Evolutionary conservation across 148 eudicot genomes (phyloP).

Genomic region (Beta vulgaris): DNA sequence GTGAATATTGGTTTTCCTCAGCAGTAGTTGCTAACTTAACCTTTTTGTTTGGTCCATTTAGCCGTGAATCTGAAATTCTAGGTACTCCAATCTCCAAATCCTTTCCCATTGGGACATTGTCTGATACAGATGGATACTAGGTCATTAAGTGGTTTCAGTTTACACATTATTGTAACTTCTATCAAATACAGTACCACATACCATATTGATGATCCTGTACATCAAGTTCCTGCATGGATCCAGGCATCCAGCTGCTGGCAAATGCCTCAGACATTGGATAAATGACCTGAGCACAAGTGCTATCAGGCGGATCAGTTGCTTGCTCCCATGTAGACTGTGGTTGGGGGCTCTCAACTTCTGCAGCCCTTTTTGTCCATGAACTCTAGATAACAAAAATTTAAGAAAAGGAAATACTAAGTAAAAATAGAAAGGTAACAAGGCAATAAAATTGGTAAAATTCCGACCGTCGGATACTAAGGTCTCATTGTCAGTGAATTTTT

Average conservation of each 20-base stretch:
- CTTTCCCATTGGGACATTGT: constrained; percentile 44
- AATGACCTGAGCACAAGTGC: constrained; percentile 72
- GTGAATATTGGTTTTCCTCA: constrained; percentile 25
- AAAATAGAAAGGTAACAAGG: neutral
- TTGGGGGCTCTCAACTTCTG: constrained; percentile 62
- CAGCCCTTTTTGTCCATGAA: constrained; percentile 81
- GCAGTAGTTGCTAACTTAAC: constrained; percentile 12
- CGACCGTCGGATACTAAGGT: neutral
- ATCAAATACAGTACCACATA: constrained; percentile 23
- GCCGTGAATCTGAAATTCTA: constrained; percentile 38
- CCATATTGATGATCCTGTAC: constrained; percentile 41
- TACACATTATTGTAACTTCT: neutral
- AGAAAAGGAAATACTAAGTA: neutral
- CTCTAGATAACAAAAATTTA: constrained; percentile 33
- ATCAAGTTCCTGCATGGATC: constrained; percentile 31
- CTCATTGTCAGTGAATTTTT: neutral
- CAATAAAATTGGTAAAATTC: neutral
- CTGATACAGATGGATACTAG: constrained; percentile 23
- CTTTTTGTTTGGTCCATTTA: constrained; percentile 33
- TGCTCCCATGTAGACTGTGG: constrained; percentile 49
- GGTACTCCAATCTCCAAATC: constrained; percentile 49
- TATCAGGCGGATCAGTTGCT: constrained; percentile 55
- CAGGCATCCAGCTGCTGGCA: constrained; percentile 54
- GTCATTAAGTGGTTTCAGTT: neutral
- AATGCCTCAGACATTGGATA: constrained; percentile 46